Conservation (phyloP, 2,329 filamentous ascomycete species). For the Sphaerulina musiva region DNA sequence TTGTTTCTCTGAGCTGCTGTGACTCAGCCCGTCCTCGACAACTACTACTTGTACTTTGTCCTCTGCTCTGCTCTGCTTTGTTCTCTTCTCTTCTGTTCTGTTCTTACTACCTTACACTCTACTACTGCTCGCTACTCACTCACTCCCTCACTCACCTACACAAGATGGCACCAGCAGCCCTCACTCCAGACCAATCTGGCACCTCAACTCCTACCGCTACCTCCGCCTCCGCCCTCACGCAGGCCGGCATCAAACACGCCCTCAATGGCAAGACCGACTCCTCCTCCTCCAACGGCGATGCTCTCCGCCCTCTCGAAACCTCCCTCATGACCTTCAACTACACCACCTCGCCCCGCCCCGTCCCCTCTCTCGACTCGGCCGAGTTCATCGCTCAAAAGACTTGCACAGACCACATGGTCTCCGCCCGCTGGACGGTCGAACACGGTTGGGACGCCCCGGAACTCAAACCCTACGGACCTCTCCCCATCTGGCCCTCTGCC, state of each 20-base stretch:
- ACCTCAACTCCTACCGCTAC: conserved; percentile 33
- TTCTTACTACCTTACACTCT: no score
- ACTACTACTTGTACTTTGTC: no score
- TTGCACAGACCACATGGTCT: conserved; percentile 85
- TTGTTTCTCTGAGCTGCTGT: no score
- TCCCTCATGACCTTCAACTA: conserved; percentile 39
- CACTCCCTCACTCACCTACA: not conserved
- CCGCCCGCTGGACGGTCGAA: conserved; percentile 58
- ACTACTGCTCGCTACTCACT: no score
- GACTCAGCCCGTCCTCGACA: no score
- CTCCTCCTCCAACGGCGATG: conserved; percentile 8
- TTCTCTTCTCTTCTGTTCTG: no score
- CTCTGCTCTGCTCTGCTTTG: not conserved
- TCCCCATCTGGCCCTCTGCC: conserved; percentile 73
- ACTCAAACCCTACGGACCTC: conserved; percentile 68
- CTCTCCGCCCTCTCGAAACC: conserved; percentile 39
- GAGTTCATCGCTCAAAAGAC: conserved; percentile 37
- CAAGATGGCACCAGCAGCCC: conserved; percentile 30
- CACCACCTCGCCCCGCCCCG: conserved; percentile 38
- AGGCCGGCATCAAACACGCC: conserved; percentile 35
- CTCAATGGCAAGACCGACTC: conserved; percentile 7
- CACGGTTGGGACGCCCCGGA: conserved; percentile 68
- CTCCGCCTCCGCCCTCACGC: conserved; percentile 33
- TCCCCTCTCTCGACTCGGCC: conserved; percentile 37
- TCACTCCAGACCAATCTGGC: conserved; percentile 34